A percentile compares a stretch with the other conserved stretches of the same genome.
Evolutionary conservation across 768 basidiomycete species (phyloP).

Genomic region (Cystobasidium tubakii): DNA sequence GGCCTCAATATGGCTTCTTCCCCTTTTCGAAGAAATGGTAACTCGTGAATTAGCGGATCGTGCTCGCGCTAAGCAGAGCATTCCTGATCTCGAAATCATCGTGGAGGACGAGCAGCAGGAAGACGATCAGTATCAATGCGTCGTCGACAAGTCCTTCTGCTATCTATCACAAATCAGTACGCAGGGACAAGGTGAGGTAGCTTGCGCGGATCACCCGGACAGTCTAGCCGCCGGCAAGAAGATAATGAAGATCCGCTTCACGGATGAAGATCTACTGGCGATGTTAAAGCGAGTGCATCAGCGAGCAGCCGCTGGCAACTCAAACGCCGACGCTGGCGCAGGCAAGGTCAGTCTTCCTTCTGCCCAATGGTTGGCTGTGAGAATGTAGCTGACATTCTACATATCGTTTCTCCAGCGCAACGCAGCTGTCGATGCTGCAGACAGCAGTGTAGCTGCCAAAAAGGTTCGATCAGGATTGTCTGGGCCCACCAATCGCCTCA

Average conservation of each 20-base stretch:
- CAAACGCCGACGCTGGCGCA: not conserved
- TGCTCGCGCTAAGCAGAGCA: conserved; percentile 56
- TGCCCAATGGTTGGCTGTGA: not conserved
- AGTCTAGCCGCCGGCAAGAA: conserved; percentile 57
- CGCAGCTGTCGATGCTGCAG: not conserved
- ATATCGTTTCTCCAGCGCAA: not conserved
- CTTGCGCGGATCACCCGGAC: conserved; percentile 77
- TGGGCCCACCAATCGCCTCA: not conserved
- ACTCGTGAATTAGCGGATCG: conserved; percentile 72
- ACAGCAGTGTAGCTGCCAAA: not conserved
- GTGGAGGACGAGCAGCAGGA: conserved; percentile 72
- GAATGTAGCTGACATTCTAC: not conserved
- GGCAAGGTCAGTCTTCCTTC: not conserved
- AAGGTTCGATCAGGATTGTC: not conserved
- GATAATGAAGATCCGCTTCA: conserved; percentile 39
- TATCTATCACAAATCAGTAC: conserved; percentile 87
- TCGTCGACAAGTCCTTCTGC: conserved; percentile 84
- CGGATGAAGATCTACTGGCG: conserved; percentile 41
- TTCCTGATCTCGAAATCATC: conserved; percentile 59
- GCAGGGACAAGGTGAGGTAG: conserved; percentile 60
- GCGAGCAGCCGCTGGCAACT: conserved; percentile 17
- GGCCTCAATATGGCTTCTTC: conserved; percentile 84
- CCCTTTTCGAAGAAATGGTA: conserved; percentile 80
- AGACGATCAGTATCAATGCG: conserved; percentile 95
- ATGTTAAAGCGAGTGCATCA: conserved; percentile 39